A percentile compares a stretch with the other conserved stretches of the same genome.
phyloP scores from a whole-genome alignment of 2,329 filamentous ascomycete species.

The Aspergillus persii region DNA sequence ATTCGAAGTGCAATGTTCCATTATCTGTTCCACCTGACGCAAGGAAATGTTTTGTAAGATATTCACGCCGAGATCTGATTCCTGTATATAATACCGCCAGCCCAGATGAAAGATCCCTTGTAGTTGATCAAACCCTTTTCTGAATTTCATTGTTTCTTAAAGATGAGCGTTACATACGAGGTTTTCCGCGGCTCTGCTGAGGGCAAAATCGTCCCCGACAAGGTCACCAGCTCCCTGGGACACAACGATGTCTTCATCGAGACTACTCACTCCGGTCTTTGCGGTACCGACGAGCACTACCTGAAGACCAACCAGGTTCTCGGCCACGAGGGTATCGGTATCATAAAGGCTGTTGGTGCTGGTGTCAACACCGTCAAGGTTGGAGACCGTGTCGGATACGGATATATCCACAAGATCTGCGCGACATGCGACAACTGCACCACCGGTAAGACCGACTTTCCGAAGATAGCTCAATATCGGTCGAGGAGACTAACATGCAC shows the following conservation, averaged over 20 bases:
- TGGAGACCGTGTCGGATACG: slow-evolving; percentile 34
- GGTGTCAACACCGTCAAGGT: slow-evolving; percentile 46
- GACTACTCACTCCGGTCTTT: slow-evolving; percentile 23
- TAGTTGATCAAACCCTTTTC: neutral
- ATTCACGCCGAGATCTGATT: neutral
- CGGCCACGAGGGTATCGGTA: slow-evolving; percentile 55
- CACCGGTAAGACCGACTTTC: slow-evolving; percentile 10
- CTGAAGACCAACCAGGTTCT: slow-evolving; percentile 30
- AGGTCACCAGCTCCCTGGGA: slow-evolving; percentile 7
- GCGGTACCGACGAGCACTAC: slow-evolving; percentile 24
- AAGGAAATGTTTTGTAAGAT: neutral
- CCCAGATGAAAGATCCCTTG: neutral
- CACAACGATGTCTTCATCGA: slow-evolving; percentile 18
- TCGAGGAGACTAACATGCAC: neutral
- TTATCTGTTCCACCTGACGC: neutral
- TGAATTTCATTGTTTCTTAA: neutral
- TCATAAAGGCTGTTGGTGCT: slow-evolving; percentile 48
- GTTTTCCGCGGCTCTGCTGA: slow-evolving; percentile 18
- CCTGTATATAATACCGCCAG: neutral
- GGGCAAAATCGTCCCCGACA: slow-evolving; percentile 13
- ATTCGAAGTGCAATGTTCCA: neutral
- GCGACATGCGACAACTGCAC: slow-evolving; percentile 32
- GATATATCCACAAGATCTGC: slow-evolving; percentile 29
- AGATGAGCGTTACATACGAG: slow-evolving; percentile 9
- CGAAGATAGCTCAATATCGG: too few relatives aligned